A percentile compares a stretch with the other conserved stretches of the same genome.
Conservation (phyloP, 257 asterid species). For the Scutellaria galericulata region DNA sequence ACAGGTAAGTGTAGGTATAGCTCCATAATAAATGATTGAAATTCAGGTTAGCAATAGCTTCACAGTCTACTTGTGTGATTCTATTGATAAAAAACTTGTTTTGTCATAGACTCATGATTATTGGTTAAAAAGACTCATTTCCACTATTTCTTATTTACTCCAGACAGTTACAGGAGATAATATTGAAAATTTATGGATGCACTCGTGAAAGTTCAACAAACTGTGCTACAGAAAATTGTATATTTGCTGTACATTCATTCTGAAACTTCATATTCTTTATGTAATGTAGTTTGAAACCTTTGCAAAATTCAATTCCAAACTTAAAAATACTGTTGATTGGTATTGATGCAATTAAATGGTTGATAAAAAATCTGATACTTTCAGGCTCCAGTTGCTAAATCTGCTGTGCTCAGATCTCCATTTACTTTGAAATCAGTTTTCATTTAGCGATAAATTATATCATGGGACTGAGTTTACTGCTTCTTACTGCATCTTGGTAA, state of each 20-base stretch:
- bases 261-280: background rate
- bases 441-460: background rate
- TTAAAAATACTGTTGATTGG: background rate
- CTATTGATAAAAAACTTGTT: no score
- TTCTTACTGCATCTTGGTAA: slow-evolving; percentile 1
- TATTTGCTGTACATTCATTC: background rate
- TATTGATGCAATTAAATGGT: background rate
- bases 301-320: background rate
- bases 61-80: background rate
- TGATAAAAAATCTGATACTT: background rate
- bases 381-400: background rate
- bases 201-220: background rate
- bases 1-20: background rate
- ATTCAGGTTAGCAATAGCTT: background rate
- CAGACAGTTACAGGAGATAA: background rate
- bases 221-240: background rate
- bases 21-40: background rate
- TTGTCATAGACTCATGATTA: no score
- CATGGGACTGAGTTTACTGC: background rate
- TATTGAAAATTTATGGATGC: background rate
- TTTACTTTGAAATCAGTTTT: background rate
- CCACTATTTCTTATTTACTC: background rate
- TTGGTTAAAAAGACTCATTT: no score
- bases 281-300: background rate
- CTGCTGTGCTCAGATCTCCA: background rate